These are phyloP conservation scores for Microbotryomycetes sp. DNA, from an alignment of 1,284 basidiomycete genomes.

Conservation along the genomic window DNA sequence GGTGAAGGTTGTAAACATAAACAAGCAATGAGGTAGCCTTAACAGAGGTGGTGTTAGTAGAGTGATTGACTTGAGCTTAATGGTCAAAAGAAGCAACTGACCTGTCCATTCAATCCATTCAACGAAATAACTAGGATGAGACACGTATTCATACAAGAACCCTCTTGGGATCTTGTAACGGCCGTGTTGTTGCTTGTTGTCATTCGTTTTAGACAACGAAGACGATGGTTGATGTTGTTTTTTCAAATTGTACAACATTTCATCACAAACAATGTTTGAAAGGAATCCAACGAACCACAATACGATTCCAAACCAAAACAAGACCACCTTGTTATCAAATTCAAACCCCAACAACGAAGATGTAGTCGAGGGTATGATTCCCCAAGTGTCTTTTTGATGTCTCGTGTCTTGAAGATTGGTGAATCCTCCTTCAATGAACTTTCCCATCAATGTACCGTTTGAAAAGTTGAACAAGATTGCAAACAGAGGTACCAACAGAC, in stretches of 20 bases:
- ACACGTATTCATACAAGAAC: conserved; percentile 29
- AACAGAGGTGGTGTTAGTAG: not conserved
- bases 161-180: conserved; percentile 36
- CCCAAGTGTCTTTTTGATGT: not conserved
- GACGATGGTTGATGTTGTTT: conserved; percentile 4
- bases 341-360: conserved; percentile 12
- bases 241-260: conserved; percentile 34
- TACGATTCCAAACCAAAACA: conserved; percentile 27
- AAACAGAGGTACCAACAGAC: conserved; percentile 19
- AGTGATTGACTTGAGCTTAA: not conserved
- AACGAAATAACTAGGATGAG: conserved; percentile 34
- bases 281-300: conserved; percentile 32
- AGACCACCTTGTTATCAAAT: not conserved
- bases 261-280: conserved; percentile 35
- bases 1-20: not conserved
- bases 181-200: conserved; percentile 1
- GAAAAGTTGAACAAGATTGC: conserved; percentile 23
- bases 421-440: conserved; percentile 9
- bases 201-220: not conserved
- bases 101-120: conserved; percentile 40
- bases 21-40: conserved; percentile 4
- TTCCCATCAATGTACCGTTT: conserved; percentile 22
- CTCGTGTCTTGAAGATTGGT: not conserved
- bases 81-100: conserved; percentile 10
- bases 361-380: conserved; percentile 21